These are phyloP conservation scores for Metschnikowia arizonensis DNA, from an alignment of 805 yeast species.

Conservation along the genomic window DNA sequence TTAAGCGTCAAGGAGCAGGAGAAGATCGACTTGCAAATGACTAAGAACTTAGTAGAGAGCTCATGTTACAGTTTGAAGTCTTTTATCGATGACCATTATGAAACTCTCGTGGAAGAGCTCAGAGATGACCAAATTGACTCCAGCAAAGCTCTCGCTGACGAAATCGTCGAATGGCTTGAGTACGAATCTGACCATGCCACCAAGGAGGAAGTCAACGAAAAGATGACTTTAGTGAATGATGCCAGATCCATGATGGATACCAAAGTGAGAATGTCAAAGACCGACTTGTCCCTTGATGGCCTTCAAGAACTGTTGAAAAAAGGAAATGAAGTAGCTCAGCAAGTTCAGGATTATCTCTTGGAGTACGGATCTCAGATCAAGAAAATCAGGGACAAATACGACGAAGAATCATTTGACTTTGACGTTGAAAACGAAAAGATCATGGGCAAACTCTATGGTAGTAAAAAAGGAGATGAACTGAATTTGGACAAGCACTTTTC, in stretches of 20 bases:
- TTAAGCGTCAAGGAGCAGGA: conserved; percentile 55
- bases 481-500: conserved; percentile 27
- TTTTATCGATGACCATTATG: conserved; percentile 51
- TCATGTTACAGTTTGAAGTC: conserved; percentile 66
- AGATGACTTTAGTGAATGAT: conserved; percentile 19
- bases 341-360: conserved; percentile 42
- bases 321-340: conserved; percentile 38
- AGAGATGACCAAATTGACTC: conserved; percentile 38
- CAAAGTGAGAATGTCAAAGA: conserved; percentile 38
- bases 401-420: conserved; percentile 46
- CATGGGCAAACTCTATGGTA: conserved; percentile 19
- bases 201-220: conserved; percentile 24
- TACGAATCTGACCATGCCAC: conserved; percentile 56
- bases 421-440: conserved; percentile 48
- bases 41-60: conserved; percentile 67
- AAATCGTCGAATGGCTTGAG: conserved; percentile 73
- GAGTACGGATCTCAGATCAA: conserved; percentile 44
- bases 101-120: conserved; percentile 31
- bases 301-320: conserved; percentile 42
- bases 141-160: conserved; percentile 33
- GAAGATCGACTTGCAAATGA: conserved; percentile 50
- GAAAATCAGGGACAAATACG: conserved; percentile 40
- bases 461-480: conserved; percentile 8
- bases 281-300: conserved; percentile 46
- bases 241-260: conserved; percentile 26